phyloP scores from a whole-genome alignment of 2,329 filamentous ascomycete species.

The Hypoxylon sp. region DNA sequence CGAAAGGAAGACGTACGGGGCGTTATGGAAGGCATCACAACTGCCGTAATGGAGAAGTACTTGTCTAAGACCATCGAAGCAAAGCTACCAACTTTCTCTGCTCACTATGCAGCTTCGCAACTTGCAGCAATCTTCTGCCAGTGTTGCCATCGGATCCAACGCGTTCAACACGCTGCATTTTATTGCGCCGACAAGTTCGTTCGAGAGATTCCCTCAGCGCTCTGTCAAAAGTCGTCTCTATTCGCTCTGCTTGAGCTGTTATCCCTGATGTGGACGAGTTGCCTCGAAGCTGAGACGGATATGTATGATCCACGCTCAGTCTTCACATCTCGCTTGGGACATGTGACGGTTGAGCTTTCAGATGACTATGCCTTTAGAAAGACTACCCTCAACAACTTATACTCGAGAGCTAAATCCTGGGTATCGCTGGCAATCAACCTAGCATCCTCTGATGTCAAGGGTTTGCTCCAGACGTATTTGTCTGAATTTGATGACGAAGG shows the following conservation, averaged over 20 bases:
- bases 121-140: slow-evolving; percentile 86
- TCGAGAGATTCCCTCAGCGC: slow-evolving; percentile 83
- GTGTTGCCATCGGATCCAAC: slow-evolving; percentile 93
- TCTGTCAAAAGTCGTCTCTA: slow-evolving; percentile 90
- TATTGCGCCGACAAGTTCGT: slow-evolving; percentile 88
- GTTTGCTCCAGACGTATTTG: slow-evolving; percentile 93
- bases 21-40: slow-evolving; percentile 73
- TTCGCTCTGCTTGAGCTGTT: slow-evolving; percentile 94
- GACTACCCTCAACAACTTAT: slow-evolving; percentile 80
- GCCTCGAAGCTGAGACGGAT: slow-evolving; percentile 93
- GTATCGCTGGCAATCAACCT: slow-evolving; percentile 83
- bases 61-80: slow-evolving; percentile 79
- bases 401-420: slow-evolving; percentile 83
- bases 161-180: slow-evolving; percentile 89
- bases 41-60: slow-evolving; percentile 83
- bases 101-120: slow-evolving; percentile 89
- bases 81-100: slow-evolving; percentile 82
- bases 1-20: slow-evolving; percentile 71
- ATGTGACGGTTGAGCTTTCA: slow-evolving; percentile 88
- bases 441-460: slow-evolving; percentile 93
- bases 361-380: slow-evolving; percentile 90
- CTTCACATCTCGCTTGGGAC: slow-evolving; percentile 81
- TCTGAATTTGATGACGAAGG: slow-evolving; percentile 95
- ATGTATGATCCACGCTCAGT: slow-evolving; percentile 88
- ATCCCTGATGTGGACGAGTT: slow-evolving; percentile 94